Base-by-base conservation (phyloP, 1,284 basidiomycete species). In the Tilletia indica region DNA sequence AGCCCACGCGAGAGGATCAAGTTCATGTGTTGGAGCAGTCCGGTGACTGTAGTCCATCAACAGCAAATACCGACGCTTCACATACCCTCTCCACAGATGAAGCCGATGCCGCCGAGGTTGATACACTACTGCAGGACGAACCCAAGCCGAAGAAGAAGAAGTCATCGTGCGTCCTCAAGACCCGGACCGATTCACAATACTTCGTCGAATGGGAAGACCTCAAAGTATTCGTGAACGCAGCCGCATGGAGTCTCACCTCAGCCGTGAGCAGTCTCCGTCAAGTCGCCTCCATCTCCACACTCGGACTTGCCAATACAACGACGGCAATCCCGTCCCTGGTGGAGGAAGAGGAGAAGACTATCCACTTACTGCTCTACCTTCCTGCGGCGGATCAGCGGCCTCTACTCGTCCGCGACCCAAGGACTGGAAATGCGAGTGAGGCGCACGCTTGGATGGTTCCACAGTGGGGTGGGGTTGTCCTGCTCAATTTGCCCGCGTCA, bases 341-440 rank as follows among this genome's bases (percentile, higher is more conserved):
- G 8, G 49, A 74, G 68, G 72, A 74, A 38, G 67, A 73, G 3
- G 74, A 76, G 12, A 74, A 75, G 36, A 83, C 80, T 56, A 12
- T 99, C 0, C 93, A 97, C 83, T 96, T 99, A 81, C 85, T 99
- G 67, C 86, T 97, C 1, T 99, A 94, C 83, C 87, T 97, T 1
- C 96, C 97, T 0, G 91, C 91, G 0, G 83, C 87, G 1, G 79
- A 80, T 6, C 89, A 90, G 74, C 86, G 89, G 25, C 94, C 96
- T 0, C 85, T 99, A 71, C 85, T 86, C 36, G 90, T 96, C 21
- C 86, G 92, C 1, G 86, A 90, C 72, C 68, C 73, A 0, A 69
- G 11, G 11, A 72, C 70, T 9, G 70, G 71, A 1, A 68, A 66
- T 3, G 70, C 49, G 4, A 70, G 71, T 19, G 38, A 68, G 1